Evolutionary conservation across 2,329 filamentous ascomycete genomes (phyloP).

Genomic region (Dothideomycetes sp.): DNA sequence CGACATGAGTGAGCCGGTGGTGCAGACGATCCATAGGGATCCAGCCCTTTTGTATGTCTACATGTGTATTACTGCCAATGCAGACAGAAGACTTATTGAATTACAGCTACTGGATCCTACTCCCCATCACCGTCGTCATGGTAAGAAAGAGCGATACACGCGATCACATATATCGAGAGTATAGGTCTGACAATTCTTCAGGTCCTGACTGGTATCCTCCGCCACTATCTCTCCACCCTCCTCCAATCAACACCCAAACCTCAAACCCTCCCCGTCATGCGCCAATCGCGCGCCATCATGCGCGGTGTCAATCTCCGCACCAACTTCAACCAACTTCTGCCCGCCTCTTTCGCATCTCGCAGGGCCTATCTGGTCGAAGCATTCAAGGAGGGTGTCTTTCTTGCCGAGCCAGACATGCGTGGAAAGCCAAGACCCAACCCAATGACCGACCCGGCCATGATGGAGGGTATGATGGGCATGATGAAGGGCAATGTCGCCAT

Average conservation of each 20-base stretch:
- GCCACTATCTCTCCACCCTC: conserved; percentile 91
- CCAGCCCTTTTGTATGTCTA: conserved; percentile 81
- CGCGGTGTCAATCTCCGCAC: conserved; percentile 75
- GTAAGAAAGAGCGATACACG: conserved; percentile 29
- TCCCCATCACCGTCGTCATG: conserved; percentile 97
- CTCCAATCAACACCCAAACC: conserved; percentile 79
- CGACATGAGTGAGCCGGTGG: conserved; percentile 70
- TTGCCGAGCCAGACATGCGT: conserved; percentile 78
- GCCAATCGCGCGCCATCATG: conserved; percentile 73
- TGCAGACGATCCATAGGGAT: conserved; percentile 97
- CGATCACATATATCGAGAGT: background rate
- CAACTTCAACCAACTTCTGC: conserved; percentile 72
- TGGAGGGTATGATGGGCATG: conserved; percentile 99
- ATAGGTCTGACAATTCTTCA: conserved; percentile 23
- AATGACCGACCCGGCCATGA: conserved; percentile 86
- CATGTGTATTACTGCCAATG: background rate
- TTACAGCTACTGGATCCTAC: conserved; percentile 91
- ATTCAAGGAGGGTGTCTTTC: conserved; percentile 75
- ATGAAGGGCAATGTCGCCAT: conserved; percentile 99
- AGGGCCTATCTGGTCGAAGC: conserved; percentile 71
- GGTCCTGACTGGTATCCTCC: conserved; percentile 88
- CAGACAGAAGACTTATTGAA: conserved; percentile 11
- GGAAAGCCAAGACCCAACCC: conserved; percentile 87
- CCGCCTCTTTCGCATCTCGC: conserved; percentile 64
- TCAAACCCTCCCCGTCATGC: conserved; percentile 61